Evolutionary conservation across 2,329 filamentous ascomycete genomes (phyloP).

Genomic region (Decorospora gaudefroyi): DNA sequence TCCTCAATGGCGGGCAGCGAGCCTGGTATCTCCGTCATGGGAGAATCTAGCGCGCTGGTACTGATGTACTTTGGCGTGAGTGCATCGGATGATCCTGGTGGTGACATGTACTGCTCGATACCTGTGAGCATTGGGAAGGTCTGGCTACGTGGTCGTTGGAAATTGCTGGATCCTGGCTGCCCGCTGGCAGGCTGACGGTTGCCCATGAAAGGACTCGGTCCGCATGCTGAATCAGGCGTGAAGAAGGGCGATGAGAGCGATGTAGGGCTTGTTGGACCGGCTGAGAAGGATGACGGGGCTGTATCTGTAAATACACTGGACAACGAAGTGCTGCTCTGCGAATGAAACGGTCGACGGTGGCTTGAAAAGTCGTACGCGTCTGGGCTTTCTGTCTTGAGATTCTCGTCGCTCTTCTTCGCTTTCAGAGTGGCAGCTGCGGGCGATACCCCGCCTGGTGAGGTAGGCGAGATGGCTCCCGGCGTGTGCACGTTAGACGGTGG

Average conservation of each 20-base stretch:
- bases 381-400: constrained; percentile 61
- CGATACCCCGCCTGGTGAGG: constrained; percentile 70
- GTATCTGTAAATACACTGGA: constrained; percentile 69
- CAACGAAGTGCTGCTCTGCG: constrained; percentile 67
- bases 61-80: constrained; percentile 59
- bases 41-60: constrained; percentile 56
- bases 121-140: constrained; percentile 75
- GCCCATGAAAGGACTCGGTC: constrained; percentile 65
- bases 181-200: constrained; percentile 56
- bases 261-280: constrained; percentile 72
- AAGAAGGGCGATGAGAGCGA: constrained; percentile 77
- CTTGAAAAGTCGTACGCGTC: constrained; percentile 64
- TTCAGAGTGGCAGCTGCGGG: constrained; percentile 68
- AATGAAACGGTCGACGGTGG: constrained; percentile 67
- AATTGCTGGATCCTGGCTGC: constrained; percentile 57
- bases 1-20: constrained; percentile 51
- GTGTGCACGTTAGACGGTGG: constrained; percentile 63
- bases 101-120: constrained; percentile 62
- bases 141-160: constrained; percentile 80
- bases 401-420: constrained; percentile 70
- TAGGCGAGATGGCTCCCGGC: constrained; percentile 70
- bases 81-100: constrained; percentile 57
- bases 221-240: constrained; percentile 70
- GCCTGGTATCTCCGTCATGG: constrained; percentile 53
- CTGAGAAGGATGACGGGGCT: constrained; percentile 69